These are phyloP conservation scores for Starmera quercuum DNA, from an alignment of 805 yeast species.

Conservation along the genomic window DNA sequence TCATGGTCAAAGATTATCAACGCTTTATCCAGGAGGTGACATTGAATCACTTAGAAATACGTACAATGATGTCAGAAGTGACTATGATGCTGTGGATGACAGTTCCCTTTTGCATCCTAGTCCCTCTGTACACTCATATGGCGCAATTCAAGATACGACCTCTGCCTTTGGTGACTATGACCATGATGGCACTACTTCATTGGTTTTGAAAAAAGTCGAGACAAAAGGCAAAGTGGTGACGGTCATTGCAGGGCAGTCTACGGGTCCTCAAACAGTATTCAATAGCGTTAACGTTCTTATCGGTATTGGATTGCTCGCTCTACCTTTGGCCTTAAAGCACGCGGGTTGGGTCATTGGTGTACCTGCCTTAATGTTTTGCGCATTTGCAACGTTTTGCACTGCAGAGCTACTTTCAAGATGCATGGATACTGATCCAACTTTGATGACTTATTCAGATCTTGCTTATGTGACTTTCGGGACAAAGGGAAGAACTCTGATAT, in stretches of 20 bases:
- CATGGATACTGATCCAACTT: conserved; percentile 70
- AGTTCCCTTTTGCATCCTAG: conserved; percentile 25
- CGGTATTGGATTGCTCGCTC: conserved; percentile 69
- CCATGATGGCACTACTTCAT: conserved; percentile 34
- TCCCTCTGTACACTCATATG: conserved; percentile 23
- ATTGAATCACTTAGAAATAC: conserved; percentile 16
- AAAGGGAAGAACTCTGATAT: conserved; percentile 64
- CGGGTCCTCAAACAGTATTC: conserved; percentile 70
- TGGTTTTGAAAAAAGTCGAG: conserved; percentile 56
- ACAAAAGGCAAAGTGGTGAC: conserved; percentile 68
- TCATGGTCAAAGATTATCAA: conserved; percentile 57
- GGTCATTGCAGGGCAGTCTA: conserved; percentile 74
- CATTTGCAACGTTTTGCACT: conserved; percentile 64
- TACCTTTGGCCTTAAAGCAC: conserved; percentile 61
- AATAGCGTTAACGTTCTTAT: conserved; percentile 70
- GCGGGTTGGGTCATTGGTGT: conserved; percentile 74
- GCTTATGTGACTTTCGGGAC: conserved; percentile 84
- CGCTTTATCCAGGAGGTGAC: conserved; percentile 34
- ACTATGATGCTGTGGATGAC: conserved; percentile 32
- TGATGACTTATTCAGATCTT: conserved; percentile 83
- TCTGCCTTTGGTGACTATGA: conserved; percentile 36
- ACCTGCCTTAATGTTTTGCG: conserved; percentile 50
- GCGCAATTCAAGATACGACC: conserved; percentile 23
- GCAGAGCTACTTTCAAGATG: conserved; percentile 69
- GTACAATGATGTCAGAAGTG: conserved; percentile 14